A percentile compares a stretch with the other conserved stretches of the same genome.
phyloP scores from a whole-genome alignment of 495 filamentous ascomycete genomes.

The Aspergillus bridgeri region DNA sequence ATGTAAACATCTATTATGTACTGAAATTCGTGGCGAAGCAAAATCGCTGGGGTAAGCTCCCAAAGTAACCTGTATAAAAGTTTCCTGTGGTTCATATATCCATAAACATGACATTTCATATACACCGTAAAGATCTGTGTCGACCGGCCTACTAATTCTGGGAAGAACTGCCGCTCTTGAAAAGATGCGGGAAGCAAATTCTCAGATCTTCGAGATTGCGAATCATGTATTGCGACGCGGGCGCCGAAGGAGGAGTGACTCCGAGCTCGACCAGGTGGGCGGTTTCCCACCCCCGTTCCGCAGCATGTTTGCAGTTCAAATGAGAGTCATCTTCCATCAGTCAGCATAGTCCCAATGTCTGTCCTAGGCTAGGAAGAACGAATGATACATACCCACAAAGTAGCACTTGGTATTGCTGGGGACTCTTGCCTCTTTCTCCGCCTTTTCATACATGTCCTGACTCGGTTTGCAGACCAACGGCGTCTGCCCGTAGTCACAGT shows the following conservation, averaged over 20 bases:
- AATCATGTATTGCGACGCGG: constrained; percentile 66
- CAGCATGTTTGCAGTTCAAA: constrained; percentile 67
- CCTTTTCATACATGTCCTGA: constrained; percentile 79
- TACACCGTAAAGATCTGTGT: constrained; percentile 12
- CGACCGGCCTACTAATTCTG: constrained; percentile 1
- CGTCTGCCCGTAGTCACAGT: constrained; percentile 72
- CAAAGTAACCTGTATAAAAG: neutral
- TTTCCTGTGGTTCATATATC: neutral
- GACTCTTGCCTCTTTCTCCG: constrained; percentile 59
- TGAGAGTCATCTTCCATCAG: constrained; percentile 69
- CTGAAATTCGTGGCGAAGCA: neutral
- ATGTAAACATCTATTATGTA: neutral
- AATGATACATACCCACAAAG: constrained; percentile 69
- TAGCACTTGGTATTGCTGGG: constrained; percentile 62
- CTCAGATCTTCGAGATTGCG: constrained; percentile 69
- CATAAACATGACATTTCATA: neutral
- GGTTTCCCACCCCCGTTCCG: constrained; percentile 73
- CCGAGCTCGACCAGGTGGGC: constrained; percentile 78
- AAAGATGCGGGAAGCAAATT: constrained; percentile 70
- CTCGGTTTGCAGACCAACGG: constrained; percentile 83
- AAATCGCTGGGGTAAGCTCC: neutral
- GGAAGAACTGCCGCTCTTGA: constrained; percentile 43
- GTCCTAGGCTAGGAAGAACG: neutral
- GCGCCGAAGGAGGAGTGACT: constrained; percentile 52
- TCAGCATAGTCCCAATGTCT: constrained; percentile 4